phyloP scores from a whole-genome alignment of 495 filamentous ascomycete genomes.

The Hyaloscypha finlandica region DNA sequence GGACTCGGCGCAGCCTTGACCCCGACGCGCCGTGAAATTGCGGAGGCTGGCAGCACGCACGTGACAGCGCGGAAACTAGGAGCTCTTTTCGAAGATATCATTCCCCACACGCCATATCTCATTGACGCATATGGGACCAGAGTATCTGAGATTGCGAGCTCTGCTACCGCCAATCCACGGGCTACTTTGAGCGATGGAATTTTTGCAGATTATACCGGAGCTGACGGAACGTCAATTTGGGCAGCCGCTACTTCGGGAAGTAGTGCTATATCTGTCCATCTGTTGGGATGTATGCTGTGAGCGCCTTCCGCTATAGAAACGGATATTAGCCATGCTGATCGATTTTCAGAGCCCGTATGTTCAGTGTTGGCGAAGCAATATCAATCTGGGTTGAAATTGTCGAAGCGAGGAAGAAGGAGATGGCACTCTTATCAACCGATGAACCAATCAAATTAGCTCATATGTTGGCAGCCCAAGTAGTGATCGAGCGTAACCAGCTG shows the following conservation, averaged over 20 bases:
- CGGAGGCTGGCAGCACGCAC: constrained; percentile 35
- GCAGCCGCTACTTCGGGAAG: constrained; percentile 39
- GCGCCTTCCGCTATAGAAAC: too few relatives aligned
- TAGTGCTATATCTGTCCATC: constrained; percentile 33
- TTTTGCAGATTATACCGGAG: constrained; percentile 34
- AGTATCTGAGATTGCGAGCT: constrained; percentile 31
- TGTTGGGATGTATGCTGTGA: constrained; percentile 40
- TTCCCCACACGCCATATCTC: constrained; percentile 29
- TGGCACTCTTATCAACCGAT: too few relatives aligned
- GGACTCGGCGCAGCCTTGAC: too few relatives aligned
- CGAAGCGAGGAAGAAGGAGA: too few relatives aligned
- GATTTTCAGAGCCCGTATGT: too few relatives aligned
- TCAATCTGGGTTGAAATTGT: too few relatives aligned
- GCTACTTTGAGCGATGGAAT: constrained; percentile 15
- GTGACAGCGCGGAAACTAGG: constrained; percentile 34
- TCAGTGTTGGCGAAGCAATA: too few relatives aligned
- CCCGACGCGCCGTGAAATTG: constrained; percentile 2
- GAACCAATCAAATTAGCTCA: too few relatives aligned
- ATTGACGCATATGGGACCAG: constrained; percentile 32
- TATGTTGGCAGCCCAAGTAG: too few relatives aligned
- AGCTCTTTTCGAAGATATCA: constrained; percentile 27
- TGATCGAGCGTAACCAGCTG: too few relatives aligned
- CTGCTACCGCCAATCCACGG: constrained; percentile 20
- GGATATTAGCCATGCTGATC: too few relatives aligned
- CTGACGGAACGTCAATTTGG: constrained; percentile 37